Evolutionary conservation across 2,329 filamentous ascomycete genomes (phyloP).

Genomic region (Hymenoscyphus albidus): DNA sequence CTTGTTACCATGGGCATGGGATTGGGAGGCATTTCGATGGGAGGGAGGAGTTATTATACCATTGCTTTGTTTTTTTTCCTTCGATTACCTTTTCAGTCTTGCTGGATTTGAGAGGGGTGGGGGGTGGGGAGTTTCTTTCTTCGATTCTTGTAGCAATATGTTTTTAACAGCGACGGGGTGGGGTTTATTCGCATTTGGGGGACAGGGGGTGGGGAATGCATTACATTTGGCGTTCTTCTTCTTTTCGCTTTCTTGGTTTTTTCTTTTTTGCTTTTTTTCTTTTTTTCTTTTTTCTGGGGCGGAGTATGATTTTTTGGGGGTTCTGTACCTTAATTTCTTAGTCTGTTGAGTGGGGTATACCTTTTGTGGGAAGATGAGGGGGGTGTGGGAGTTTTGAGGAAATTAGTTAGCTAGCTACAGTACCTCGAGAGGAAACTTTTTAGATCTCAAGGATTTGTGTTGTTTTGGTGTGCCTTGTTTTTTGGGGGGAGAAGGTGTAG

Average conservation of each 20-base stretch:
- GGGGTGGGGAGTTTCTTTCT: background rate
- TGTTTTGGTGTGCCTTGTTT: too few species aligned
- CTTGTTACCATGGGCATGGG: background rate
- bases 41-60: slow-evolving; percentile 4
- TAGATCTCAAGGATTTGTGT: too few species aligned
- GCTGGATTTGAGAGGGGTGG: too few species aligned
- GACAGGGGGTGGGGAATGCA: background rate
- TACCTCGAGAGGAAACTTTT: too few species aligned
- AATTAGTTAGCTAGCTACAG: too few species aligned
- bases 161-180: background rate
- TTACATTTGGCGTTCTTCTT: background rate
- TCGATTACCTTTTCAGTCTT: background rate
- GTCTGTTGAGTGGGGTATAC: background rate
- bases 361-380: too few species aligned
- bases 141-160: slow-evolving; percentile 1
- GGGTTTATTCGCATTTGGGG: background rate
- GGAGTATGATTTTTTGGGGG: background rate
- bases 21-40: background rate
- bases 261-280: background rate
- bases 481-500: too few species aligned
- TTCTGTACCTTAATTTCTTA: background rate
- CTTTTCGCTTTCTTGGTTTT: background rate
- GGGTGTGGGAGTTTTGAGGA: too few species aligned
- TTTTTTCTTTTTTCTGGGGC: background rate
- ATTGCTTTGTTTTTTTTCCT: background rate